These are phyloP conservation scores for Petunia secreta DNA, from an alignment of 257 asterid genomes.

Conservation along the genomic window DNA sequence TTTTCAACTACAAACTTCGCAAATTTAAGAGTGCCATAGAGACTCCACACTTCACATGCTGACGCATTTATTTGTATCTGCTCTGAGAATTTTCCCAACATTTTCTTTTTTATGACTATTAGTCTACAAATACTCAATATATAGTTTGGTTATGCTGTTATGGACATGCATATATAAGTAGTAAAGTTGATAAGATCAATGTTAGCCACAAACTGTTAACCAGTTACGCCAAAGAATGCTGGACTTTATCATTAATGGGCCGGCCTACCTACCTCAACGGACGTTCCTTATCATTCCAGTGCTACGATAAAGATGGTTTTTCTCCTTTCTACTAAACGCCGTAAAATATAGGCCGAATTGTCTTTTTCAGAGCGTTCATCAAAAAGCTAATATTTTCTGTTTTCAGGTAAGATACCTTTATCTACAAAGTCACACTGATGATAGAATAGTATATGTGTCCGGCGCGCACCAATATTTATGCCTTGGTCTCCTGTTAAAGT, in stretches of 20 bases:
- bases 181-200: not conserved
- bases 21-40: not conserved
- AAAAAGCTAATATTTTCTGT: no score
- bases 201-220: not conserved
- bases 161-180: not conserved
- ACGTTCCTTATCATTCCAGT: no score
- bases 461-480: no score
- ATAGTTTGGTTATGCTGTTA: not conserved
- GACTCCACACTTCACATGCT: conserved; percentile 12
- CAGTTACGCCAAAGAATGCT: not conserved
- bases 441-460: no score
- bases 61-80: not conserved
- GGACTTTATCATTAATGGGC: not conserved
- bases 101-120: not conserved
- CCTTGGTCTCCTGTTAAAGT: no score
- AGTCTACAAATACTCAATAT: not conserved
- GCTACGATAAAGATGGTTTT: no score
- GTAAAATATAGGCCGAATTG: no score
- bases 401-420: no score
- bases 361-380: no score
- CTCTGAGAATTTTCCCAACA: conserved; percentile 23
- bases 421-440: no score
- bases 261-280: not conserved
- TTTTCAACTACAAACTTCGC: conserved; percentile 7
- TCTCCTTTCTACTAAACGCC: no score